These are phyloP conservation scores for Moniliella sp. DNA, from an alignment of 1,284 basidiomycete species.

Conservation along the genomic window DNA sequence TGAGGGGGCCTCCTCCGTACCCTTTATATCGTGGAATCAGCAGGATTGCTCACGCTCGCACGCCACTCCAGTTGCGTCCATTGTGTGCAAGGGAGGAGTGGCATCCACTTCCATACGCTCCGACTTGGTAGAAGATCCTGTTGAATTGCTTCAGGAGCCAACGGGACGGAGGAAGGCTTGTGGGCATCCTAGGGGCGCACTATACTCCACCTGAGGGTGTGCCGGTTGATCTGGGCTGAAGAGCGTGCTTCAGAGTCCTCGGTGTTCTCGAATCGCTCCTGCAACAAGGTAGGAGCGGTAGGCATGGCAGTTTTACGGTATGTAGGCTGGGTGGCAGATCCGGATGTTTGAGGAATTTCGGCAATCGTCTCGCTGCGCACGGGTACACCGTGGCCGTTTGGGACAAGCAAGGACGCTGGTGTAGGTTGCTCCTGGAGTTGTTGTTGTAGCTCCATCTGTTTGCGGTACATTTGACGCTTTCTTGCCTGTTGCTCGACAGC, in stretches of 20 bases:
- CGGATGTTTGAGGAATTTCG: constrained; percentile 1
- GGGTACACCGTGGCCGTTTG: not conserved
- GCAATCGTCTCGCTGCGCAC: not conserved
- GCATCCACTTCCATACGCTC: no score
- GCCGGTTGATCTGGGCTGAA: no score
- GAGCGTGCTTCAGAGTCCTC: no score
- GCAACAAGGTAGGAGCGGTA: not conserved
- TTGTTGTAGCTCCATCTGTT: constrained; percentile 31
- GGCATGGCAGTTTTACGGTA: constrained; percentile 7
- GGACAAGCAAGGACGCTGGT: constrained; percentile 3
- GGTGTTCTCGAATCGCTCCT: constrained; percentile 2
- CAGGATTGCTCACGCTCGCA: no score
- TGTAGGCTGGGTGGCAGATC: constrained; percentile 6
- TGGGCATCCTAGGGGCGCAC: no score
- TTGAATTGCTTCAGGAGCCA: no score
- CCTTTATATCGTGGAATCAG: no score
- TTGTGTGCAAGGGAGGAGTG: no score
- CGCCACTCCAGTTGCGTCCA: no score
- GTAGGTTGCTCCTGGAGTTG: constrained; percentile 24
- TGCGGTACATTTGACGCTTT: constrained; percentile 28
- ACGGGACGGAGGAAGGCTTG: no score
- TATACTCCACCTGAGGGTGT: no score
- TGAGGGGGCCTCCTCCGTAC: not conserved
- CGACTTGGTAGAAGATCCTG: no score
- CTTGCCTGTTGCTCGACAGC: constrained; percentile 31